Evolutionary conservation across 108 stramenopile species (phyloP).

Genomic region (Nannochloropsis gaditana): DNA sequence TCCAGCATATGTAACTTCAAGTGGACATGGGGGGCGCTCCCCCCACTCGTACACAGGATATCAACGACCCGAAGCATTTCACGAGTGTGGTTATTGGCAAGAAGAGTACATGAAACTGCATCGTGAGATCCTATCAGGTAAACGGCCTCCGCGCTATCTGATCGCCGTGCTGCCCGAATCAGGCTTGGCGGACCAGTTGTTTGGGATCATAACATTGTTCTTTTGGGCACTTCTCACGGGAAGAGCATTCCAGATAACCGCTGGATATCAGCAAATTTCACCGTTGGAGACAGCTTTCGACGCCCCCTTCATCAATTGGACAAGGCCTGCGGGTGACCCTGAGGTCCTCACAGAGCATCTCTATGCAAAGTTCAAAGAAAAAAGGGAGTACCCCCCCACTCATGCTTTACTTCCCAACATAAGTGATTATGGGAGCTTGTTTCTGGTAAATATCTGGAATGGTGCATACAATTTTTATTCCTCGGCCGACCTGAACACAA

Average conservation of each 20-base stretch:
- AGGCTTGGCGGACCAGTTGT: not conserved
- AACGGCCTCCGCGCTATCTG: not conserved
- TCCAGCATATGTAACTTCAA: no score
- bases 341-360: constrained; percentile 19
- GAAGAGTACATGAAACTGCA: not conserved
- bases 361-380: not conserved
- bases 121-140: not conserved
- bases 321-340: not conserved
- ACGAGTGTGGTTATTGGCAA: no score
- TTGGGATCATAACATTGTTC: not conserved
- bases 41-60: no score
- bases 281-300: not conserved
- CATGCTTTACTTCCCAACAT: no score
- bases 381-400: not conserved
- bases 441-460: no score
- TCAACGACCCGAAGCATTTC: no score
- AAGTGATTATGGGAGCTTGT: no score
- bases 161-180: not conserved
- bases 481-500: not conserved
- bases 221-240: not conserved
- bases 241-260: no score
- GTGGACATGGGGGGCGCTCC: no score
- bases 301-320: constrained; percentile 16
- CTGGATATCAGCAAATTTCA: no score
- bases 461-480: no score